Evolutionary conservation across 2,329 filamentous ascomycete species (phyloP), one percentile per base, ranked within the genome.

Genomic region (Paecilomyces fulvus): DNA sequence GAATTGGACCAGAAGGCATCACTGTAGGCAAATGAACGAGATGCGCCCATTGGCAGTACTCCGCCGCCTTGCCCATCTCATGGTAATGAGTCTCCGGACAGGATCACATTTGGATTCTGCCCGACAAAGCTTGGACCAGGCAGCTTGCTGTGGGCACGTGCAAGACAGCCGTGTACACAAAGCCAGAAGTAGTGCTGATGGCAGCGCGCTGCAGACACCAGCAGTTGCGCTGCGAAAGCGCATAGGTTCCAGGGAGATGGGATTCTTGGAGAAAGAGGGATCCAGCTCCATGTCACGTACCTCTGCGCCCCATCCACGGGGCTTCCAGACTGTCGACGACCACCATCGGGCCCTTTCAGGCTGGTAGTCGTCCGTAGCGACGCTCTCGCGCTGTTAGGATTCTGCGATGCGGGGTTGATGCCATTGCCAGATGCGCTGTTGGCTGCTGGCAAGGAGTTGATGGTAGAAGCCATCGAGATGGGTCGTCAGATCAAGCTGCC

Each of bases 261-360:
- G 33, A 53, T 49, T 53, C 53, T 55, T 51, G 52, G 56, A 56
- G 48, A 54, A 53, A 49, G 54, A 61, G 58, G 55, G 54, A 46
- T 25, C 17, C 58, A 59, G 25, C 8, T 14, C 17, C 23, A 23
- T 51, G 56, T 53, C 60, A 72, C 79, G 72, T 77, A 83, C 81
- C 79, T 80, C 68, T 80, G 77, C 63, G 70, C 74, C 60, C 72
- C 76, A 66, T 83, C 80, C 50, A 78, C 73, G 59, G 81, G 80
- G 67, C 79, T 83, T 57, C 73, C 77, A 62, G 79, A 73, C 66
- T 81, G 80, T 70, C 81, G 81, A 69, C 81, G 79, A 67, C 74
- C 73, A 59, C 72, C 73, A 68, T 83, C 80, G 58, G 78, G 71
- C 58, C 72, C 73, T 70, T 81, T 83, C 59, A 72, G 75, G 62